phyloP scores from a whole-genome alignment of 139 green algal genomes.

The Choricystis sp. region DNA sequence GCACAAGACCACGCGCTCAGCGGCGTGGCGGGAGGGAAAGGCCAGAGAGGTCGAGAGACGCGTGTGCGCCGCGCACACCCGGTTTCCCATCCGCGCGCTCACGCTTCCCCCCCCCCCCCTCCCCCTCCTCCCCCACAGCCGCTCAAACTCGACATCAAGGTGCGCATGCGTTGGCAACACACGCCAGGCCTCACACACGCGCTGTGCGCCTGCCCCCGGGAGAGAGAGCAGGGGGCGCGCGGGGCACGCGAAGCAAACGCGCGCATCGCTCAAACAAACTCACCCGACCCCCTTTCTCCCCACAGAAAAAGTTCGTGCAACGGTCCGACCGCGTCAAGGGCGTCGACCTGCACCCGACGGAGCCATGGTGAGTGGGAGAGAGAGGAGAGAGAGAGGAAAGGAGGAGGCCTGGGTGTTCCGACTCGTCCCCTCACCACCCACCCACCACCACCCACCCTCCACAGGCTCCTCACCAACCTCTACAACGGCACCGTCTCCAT shows the following conservation, averaged over 20 bases:
- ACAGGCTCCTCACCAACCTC: slow-evolving; percentile 83
- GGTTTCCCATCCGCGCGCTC: background rate
- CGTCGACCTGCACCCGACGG: slow-evolving; percentile 94
- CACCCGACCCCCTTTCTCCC: background rate
- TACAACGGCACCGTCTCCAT: slow-evolving; percentile 96
- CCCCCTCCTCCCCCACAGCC: slow-evolving; percentile 27
- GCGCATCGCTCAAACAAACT: background rate
- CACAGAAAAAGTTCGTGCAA: slow-evolving; percentile 52
- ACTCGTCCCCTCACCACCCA: too few relatives aligned
- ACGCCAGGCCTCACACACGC: background rate
- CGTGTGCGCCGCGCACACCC: too few relatives aligned
- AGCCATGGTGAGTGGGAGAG: slow-evolving; percentile 78
- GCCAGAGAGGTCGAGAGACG: too few relatives aligned
- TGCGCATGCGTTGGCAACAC: slow-evolving; percentile 13
- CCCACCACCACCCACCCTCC: too few relatives aligned
- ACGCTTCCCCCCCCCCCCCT: background rate
- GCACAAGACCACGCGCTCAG: too few relatives aligned
- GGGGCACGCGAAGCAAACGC: background rate
- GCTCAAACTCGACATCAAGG: slow-evolving; percentile 84
- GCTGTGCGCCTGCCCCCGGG: background rate
- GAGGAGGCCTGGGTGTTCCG: too few relatives aligned
- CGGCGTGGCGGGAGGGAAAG: too few relatives aligned
- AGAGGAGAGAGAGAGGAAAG: too few relatives aligned
- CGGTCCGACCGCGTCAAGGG: slow-evolving; percentile 94
- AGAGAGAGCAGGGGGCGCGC: background rate